A percentile compares a stretch with the other conserved stretches of the same genome.
Conservation (phyloP, 768 basidiomycete genomes). For the Cubamyces lactineus region DNA sequence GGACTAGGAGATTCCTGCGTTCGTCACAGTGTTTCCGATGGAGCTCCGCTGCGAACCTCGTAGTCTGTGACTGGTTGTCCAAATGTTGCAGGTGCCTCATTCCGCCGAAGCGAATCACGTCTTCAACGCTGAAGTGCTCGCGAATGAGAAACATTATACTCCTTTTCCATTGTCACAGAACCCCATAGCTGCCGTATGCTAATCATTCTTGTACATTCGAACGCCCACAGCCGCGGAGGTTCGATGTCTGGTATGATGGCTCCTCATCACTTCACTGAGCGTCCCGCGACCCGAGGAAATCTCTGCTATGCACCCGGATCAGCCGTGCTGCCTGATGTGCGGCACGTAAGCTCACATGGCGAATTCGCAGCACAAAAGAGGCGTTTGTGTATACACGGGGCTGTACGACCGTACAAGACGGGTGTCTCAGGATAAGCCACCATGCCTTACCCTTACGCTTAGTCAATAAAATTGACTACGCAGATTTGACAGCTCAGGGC, state of each 20-base stretch:
- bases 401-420: not conserved
- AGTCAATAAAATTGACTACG: too few relatives aligned
- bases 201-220: not conserved
- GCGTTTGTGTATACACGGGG: conserved; percentile 2
- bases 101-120: not conserved
- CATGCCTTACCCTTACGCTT: too few relatives aligned
- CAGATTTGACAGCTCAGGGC: too few relatives aligned
- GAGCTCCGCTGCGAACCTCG: not conserved
- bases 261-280: not conserved
- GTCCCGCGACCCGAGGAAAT: not conserved
- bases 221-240: not conserved
- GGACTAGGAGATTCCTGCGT: not conserved
- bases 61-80: not conserved
- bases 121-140: not conserved
- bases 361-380: not conserved
- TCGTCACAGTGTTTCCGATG: not conserved
- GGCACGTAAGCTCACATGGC: not conserved
- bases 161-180: not conserved
- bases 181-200: not conserved
- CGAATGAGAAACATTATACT: too few relatives aligned
- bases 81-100: too few relatives aligned
- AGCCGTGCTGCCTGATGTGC: not conserved
- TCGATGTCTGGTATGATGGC: too few relatives aligned
- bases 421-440: not conserved
- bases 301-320: not conserved